Percentiles rank a stretch among this genome's conserved stretches.
phyloP scores from a whole-genome alignment of 2,329 filamentous ascomycete genomes.

The Colletotrichum sidae region DNA sequence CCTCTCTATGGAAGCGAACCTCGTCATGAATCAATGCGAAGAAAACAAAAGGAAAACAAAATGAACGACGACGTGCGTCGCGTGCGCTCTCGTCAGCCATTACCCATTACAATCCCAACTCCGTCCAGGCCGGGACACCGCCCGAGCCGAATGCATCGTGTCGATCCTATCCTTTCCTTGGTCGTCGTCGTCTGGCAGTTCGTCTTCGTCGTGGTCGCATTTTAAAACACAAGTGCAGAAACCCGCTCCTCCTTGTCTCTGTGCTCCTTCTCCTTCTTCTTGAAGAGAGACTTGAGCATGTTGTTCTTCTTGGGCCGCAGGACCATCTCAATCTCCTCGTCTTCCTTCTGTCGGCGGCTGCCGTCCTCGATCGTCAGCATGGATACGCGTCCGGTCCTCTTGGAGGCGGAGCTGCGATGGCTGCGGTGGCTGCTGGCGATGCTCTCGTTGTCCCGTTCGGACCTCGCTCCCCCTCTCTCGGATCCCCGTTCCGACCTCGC shows the following conservation, averaged over 20 bases:
- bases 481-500: slow-evolving; percentile 39
- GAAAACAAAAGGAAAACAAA: slow-evolving; percentile 3
- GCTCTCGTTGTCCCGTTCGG: slow-evolving; percentile 47
- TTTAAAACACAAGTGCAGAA: slow-evolving; percentile 36
- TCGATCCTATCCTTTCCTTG: slow-evolving; percentile 8
- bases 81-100: not conserved
- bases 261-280: slow-evolving; percentile 62
- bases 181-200: slow-evolving; percentile 3
- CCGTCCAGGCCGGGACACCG: slow-evolving; percentile 31
- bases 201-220: slow-evolving; percentile 8
- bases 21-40: not conserved
- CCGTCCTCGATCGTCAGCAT: slow-evolving; percentile 50
- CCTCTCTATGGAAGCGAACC: not conserved
- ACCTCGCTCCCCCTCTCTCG: slow-evolving; percentile 47
- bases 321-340: slow-evolving; percentile 49
- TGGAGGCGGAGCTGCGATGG: slow-evolving; percentile 43
- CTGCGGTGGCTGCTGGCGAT: slow-evolving; percentile 53
- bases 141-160: slow-evolving; percentile 33
- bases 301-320: slow-evolving; percentile 63
- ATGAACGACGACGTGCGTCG: not conserved
- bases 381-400: slow-evolving; percentile 48
- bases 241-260: slow-evolving; percentile 43
- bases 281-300: slow-evolving; percentile 70
- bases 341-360: slow-evolving; percentile 48
- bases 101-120: slow-evolving; percentile 34